Evolutionary conservation across 2,329 filamentous ascomycete species (phyloP).

Genomic region (Talaromyces sp.): DNA sequence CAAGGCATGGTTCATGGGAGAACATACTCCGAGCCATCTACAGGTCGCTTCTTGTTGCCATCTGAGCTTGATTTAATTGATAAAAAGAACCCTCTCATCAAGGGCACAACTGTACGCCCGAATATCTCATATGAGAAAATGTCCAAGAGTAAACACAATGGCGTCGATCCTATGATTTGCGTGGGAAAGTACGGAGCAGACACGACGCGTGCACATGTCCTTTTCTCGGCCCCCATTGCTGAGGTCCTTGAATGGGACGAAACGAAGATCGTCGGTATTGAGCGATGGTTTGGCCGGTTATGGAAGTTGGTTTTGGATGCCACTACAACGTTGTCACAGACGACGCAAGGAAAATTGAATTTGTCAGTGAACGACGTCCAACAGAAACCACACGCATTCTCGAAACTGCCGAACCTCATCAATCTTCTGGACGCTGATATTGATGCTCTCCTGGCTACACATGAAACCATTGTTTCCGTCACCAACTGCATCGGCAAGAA

Average conservation of each 20-base stretch:
- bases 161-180: slow-evolving; percentile 74
- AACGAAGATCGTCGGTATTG: slow-evolving; percentile 74
- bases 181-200: slow-evolving; percentile 78
- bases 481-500: slow-evolving; percentile 66
- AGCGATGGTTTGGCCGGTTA: slow-evolving; percentile 73
- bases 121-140: slow-evolving; percentile 80
- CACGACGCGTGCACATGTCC: slow-evolving; percentile 78
- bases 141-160: slow-evolving; percentile 93
- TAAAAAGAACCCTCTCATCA: slow-evolving; percentile 59
- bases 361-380: slow-evolving; percentile 26
- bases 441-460: slow-evolving; percentile 63
- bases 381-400: slow-evolving; percentile 29
- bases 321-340: slow-evolving; percentile 27
- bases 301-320: slow-evolving; percentile 56
- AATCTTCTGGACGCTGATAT: slow-evolving; percentile 38
- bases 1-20: slow-evolving; percentile 93
- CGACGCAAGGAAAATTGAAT: slow-evolving; percentile 23
- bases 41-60: slow-evolving; percentile 72
- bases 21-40: slow-evolving; percentile 73
- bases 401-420: slow-evolving; percentile 30
- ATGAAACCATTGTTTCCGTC: slow-evolving; percentile 66
- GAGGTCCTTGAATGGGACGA: slow-evolving; percentile 89
- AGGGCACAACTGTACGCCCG: slow-evolving; percentile 58
- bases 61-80: slow-evolving; percentile 68
- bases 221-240: slow-evolving; percentile 82